A percentile compares a stretch with the other conserved stretches of the same genome.
Evolutionary conservation across 148 eudicot species (phyloP).

Genomic region (Agrostemma githago): DNA sequence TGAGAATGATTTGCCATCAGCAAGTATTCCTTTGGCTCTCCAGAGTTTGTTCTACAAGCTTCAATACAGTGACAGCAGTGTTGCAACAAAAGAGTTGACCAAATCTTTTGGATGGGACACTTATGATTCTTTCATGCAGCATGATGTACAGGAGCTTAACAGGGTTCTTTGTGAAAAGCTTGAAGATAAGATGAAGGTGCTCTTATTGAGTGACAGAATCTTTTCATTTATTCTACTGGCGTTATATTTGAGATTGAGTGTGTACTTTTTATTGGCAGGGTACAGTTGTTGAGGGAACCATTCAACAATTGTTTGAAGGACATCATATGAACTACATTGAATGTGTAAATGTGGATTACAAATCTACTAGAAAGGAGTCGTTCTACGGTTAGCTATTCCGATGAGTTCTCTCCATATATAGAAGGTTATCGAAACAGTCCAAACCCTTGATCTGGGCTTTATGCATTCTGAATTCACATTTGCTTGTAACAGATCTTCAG

Average conservation of each 20-base stretch:
- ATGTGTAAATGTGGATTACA: conserved; percentile 87
- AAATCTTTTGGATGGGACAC: conserved; percentile 98
- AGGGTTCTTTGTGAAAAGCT: conserved; percentile 94
- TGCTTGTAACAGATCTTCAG: conserved; percentile 62
- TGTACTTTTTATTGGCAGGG: conserved; percentile 41
- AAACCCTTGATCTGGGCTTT: background rate
- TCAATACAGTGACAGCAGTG: conserved; percentile 86
- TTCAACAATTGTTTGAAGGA: conserved; percentile 89
- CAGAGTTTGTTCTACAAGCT: conserved; percentile 93
- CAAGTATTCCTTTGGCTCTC: conserved; percentile 90
- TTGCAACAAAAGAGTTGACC: conserved; percentile 89
- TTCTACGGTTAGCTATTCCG: conserved; percentile 55
- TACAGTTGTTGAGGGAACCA: conserved; percentile 96
- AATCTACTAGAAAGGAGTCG: conserved; percentile 92
- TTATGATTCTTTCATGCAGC: conserved; percentile 95
- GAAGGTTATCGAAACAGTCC: background rate
- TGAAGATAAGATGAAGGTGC: conserved; percentile 96
- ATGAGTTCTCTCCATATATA: background rate
- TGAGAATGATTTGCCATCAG: conserved; percentile 82
- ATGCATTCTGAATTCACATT: conserved; percentile 10
- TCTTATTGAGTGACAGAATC: background rate
- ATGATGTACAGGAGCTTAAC: conserved; percentile 95
- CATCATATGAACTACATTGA: conserved; percentile 98
- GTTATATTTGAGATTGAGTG: too few species aligned
- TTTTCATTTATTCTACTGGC: background rate